phyloP scores from a whole-genome alignment of 1,139 yeast species.

The Blastobotrys petasosporus region DNA sequence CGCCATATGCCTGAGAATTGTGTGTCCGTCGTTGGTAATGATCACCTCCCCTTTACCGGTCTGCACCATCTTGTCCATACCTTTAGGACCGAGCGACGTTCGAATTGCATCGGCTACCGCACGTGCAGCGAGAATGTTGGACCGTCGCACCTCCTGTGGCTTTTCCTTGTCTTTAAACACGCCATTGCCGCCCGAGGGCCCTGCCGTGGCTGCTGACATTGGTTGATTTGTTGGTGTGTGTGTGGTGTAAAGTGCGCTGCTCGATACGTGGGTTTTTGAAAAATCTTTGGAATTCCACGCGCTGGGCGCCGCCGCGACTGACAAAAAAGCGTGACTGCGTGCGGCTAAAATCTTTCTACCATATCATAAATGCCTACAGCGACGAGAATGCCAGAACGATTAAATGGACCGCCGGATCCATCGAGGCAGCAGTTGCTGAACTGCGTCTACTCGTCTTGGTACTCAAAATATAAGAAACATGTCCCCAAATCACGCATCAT shows the following conservation, averaged over 20 bases:
- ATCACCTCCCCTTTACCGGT: slow-evolving; percentile 89
- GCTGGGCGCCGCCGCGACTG: neutral
- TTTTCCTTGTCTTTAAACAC: slow-evolving; percentile 92
- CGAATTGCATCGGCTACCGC: slow-evolving; percentile 98
- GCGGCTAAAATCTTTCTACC: neutral
- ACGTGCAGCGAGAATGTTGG: slow-evolving; percentile 90
- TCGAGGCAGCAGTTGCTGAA: slow-evolving; percentile 45
- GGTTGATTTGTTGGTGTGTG: slow-evolving; percentile 7
- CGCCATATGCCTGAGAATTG: slow-evolving; percentile 89
- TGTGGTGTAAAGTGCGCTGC: neutral
- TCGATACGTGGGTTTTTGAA: neutral
- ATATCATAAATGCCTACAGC: slow-evolving; percentile 5
- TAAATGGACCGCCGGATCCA: slow-evolving; percentile 4
- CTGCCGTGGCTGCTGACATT: slow-evolving; percentile 22
- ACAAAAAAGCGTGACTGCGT: neutral
- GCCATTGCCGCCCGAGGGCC: slow-evolving; percentile 60
- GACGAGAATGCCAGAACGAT: neutral
- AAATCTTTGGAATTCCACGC: slow-evolving; percentile 4
- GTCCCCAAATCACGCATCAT: slow-evolving; percentile 51
- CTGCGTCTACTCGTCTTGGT: slow-evolving; percentile 76
- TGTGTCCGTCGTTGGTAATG: slow-evolving; percentile 96
- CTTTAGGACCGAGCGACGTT: slow-evolving; percentile 96
- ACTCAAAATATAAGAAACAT: slow-evolving; percentile 45
- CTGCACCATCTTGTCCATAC: slow-evolving; percentile 97
- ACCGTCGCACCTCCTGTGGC: slow-evolving; percentile 93